Percentiles rank a stretch among this genome's conserved stretches.
Evolutionary conservation across 2,329 filamentous ascomycete species (phyloP).

Genomic region (Cladorrhinum sp.): DNA sequence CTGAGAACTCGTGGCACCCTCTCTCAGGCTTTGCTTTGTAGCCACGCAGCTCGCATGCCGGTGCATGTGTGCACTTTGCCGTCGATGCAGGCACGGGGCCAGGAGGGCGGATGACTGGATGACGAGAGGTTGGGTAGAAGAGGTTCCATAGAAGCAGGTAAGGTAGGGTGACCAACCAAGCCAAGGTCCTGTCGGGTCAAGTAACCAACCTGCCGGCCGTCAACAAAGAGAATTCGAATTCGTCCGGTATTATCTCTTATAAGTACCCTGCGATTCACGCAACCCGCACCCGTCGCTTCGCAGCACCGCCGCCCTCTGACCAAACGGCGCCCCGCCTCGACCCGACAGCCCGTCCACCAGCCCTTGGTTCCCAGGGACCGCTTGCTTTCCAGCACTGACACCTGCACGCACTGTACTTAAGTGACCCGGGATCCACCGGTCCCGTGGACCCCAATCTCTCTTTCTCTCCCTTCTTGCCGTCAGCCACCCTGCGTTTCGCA

Average conservation of each 20-base stretch:
- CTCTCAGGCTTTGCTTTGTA: neutral
- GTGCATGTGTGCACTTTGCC: neutral
- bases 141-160: neutral
- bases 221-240: neutral
- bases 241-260: neutral
- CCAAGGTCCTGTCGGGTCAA: neutral
- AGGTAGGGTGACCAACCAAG: neutral
- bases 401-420: conserved; percentile 6
- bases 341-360: conserved; percentile 20
- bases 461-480: conserved; percentile 12
- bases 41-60: neutral
- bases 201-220: neutral
- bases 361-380: conserved; percentile 13
- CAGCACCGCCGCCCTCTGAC: conserved; percentile 11
- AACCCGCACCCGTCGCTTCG: neutral
- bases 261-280: conserved; percentile 4
- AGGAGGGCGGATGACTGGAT: neutral
- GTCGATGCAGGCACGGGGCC: conserved; percentile 6
- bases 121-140: neutral
- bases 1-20: conserved; percentile 12
- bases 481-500: neutral
- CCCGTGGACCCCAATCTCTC: conserved; percentile 21
- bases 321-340: conserved; percentile 18
- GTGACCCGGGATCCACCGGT: conserved; percentile 15
- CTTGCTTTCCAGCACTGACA: conserved; percentile 9